Evolutionary conservation across 768 basidiomycete species (phyloP).

Genomic region (Neoboletus subvelutipes): DNA sequence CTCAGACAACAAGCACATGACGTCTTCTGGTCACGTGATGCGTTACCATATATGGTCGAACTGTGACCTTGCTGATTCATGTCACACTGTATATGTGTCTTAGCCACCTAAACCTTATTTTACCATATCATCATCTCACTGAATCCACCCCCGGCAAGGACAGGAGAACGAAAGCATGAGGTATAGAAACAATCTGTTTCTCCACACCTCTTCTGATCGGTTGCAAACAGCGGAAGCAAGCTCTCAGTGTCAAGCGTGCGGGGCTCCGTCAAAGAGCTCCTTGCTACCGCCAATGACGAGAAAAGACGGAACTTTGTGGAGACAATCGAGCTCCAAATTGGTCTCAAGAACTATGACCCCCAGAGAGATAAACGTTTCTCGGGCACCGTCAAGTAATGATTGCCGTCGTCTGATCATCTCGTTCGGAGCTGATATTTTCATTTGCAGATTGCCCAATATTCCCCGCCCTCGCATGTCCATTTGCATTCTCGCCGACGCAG

Average conservation of each 20-base stretch:
- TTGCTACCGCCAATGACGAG: slow-evolving; percentile 80
- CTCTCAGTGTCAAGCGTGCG: slow-evolving; percentile 99
- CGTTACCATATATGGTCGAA: fast-evolving
- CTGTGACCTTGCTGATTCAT: slow-evolving; percentile 25
- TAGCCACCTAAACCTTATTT: slow-evolving; percentile 35
- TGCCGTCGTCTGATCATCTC: background rate
- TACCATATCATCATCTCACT: slow-evolving; percentile 27
- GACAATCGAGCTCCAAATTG: slow-evolving; percentile 95
- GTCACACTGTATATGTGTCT: slow-evolving; percentile 36
- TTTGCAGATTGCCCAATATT: slow-evolving; percentile 84
- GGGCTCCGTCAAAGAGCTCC: slow-evolving; percentile 90
- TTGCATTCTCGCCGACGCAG: slow-evolving; percentile 99
- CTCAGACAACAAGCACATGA: slow-evolving; percentile 21
- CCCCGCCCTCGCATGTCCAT: slow-evolving; percentile 99
- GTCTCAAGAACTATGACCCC: slow-evolving; percentile 98
- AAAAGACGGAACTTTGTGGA: slow-evolving; percentile 93
- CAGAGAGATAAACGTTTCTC: slow-evolving; percentile 99
- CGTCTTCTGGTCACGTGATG: slow-evolving; percentile 21
- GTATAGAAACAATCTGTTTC: slow-evolving; percentile 10
- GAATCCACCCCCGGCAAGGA: slow-evolving; percentile 14
- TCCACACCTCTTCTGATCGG: background rate
- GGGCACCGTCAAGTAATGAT: slow-evolving; percentile 87
- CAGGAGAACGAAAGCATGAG: slow-evolving; percentile 32
- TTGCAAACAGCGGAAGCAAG: slow-evolving; percentile 52
- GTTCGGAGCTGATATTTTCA: background rate